phyloP scores from a whole-genome alignment of 345 rosid species.

The Pelargonium nanum region DNA sequence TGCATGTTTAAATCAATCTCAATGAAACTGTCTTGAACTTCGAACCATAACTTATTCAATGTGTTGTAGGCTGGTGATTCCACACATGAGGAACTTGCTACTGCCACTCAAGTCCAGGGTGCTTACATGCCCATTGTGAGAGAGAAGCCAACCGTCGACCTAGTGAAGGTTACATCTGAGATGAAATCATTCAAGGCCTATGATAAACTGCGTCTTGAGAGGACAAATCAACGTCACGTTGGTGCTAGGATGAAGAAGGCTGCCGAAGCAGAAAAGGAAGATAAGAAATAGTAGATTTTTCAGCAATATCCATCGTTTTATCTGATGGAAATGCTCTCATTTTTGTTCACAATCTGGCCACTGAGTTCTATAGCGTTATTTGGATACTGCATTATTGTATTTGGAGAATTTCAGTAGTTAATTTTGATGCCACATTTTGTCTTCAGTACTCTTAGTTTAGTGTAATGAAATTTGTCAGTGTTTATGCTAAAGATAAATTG shows the following conservation, averaged over 20 bases:
- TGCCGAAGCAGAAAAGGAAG: slow-evolving; percentile 23
- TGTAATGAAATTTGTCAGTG: too few relatives aligned
- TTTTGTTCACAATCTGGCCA: neutral
- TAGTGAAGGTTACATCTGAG: slow-evolving; percentile 31
- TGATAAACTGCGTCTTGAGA: slow-evolving; percentile 26
- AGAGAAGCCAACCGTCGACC: slow-evolving; percentile 35
- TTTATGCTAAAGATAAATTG: too few relatives aligned
- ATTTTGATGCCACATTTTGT: too few relatives aligned
- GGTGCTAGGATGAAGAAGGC: slow-evolving; percentile 24
- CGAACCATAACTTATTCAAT: neutral
- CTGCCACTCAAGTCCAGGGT: slow-evolving; percentile 40
- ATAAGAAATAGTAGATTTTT: slow-evolving; percentile 11
- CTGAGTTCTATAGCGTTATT: neutral
- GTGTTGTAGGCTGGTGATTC: slow-evolving; percentile 38
- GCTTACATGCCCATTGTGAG: slow-evolving; percentile 27
- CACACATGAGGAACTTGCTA: slow-evolving; percentile 36
- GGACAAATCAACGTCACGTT: slow-evolving; percentile 15
- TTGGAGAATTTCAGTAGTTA: neutral
- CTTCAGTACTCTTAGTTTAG: too few relatives aligned
- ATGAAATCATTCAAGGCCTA: slow-evolving; percentile 38
- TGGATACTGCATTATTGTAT: neutral
- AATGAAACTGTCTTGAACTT: neutral
- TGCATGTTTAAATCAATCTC: neutral
- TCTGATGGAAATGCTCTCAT: neutral
- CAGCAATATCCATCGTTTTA: too few relatives aligned